Conservation (phyloP, 139 green algal genomes). For the Chlamydomonas sp. region DNA sequence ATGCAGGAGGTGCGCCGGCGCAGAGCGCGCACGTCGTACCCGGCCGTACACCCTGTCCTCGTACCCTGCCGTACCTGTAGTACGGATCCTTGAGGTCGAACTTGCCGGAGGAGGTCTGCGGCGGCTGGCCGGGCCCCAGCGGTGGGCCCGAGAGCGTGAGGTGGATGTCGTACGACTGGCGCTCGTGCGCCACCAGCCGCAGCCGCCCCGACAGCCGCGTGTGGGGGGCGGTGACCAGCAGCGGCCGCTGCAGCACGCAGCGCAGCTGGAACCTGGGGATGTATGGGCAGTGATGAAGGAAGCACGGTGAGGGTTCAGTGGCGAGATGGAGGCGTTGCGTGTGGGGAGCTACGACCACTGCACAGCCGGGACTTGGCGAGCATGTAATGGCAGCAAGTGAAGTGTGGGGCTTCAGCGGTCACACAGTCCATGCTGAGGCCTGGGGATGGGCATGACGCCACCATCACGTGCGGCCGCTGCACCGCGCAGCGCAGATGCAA, state of each 20-base stretch:
- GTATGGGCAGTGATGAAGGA: background rate
- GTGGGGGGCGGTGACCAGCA: conserved; percentile 54
- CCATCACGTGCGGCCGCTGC: too few relatives aligned
- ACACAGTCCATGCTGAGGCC: too few relatives aligned
- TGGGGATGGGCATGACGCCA: too few relatives aligned
- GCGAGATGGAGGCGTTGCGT: background rate
- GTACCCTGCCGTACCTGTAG: conserved; percentile 63
- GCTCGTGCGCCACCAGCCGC: conserved; percentile 73
- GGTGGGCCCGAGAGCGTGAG: conserved; percentile 70
- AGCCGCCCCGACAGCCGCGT: conserved; percentile 65
- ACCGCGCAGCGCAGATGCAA: too few relatives aligned
- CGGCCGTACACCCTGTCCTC: background rate
- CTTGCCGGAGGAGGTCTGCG: conserved; percentile 57
- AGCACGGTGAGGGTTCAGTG: background rate
- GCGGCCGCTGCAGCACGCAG: conserved; percentile 78
- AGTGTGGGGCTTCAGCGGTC: too few relatives aligned
- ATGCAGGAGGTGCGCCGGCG: too few relatives aligned
- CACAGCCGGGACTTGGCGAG: too few relatives aligned
- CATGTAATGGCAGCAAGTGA: too few relatives aligned
- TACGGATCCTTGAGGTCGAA: conserved; percentile 94
- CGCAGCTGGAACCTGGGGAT: conserved; percentile 83
- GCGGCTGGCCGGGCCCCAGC: conserved; percentile 37
- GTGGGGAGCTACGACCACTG: background rate
- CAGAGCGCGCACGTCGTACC: too few relatives aligned
- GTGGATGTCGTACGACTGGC: conserved; percentile 86